Base-by-base conservation (phyloP, 306 rosid species). In the Ammopiptanthus mongolicus region DNA sequence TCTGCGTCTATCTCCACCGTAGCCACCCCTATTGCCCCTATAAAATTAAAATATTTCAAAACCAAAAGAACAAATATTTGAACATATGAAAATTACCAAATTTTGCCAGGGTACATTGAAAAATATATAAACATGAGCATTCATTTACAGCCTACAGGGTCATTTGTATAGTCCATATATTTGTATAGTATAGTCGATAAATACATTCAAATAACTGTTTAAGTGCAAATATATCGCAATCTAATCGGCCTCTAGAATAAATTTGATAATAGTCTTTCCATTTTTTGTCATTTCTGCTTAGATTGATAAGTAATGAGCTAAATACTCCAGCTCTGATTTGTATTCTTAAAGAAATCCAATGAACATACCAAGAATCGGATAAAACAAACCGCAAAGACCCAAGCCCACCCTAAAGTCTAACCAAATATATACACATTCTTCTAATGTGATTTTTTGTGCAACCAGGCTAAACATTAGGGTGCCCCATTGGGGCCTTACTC, bases 1-100 rank as follows among this genome's bases (percentile, higher is more conserved):
- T 69, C 93, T 81, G 78, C 99, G 99, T 83, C 98, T 88, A 58
- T 91, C 97, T 75, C 96, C 98, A 0, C 98, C 97, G 58, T 92
- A 96, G 78, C 99, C 98, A 76, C 99, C 99, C 84, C 99, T 88
- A 72, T 91, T 89, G 64, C 96, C 94, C 87, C 87, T 84, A 33
- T 60, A 65, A 22, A 76, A 75, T 53, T 12, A 60, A 76, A 6
- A 41, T 41, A 1, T 41, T 9, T n/a, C n/a, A n/a, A n/a, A n/a
- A n/a, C n/a, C n/a, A 1, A 62, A 63, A 64, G 22, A 67, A 36
- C 21, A 12, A 76, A 25, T 22, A 37, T 28, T 29, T 12, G 14
- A 56, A 36, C 22, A 53, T 25, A 39, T 0, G 51, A 19, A 70
- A 29, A 10, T 18, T 9, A 37, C 19, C 17, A 13, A 23, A 19